Conservation (phyloP, 2,329 filamentous ascomycete genomes). For the Blumeria graminis region DNA sequence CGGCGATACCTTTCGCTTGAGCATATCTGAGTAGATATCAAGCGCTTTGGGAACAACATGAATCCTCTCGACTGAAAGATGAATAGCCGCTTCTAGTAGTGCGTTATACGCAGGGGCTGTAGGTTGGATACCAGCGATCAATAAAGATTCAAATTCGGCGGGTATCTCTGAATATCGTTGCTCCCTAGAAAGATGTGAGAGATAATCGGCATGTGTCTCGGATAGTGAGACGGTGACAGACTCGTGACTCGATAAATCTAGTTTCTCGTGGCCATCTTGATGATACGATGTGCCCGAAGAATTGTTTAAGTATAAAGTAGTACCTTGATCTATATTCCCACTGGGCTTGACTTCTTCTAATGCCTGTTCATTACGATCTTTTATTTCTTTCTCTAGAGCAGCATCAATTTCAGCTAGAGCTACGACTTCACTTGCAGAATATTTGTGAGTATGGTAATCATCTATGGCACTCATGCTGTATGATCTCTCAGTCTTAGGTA, state of each 20-base stretch:
- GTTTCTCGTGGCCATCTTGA: constrained; percentile 8
- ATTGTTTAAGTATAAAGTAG: constrained; percentile 4
- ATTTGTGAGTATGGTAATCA: constrained; percentile 8
- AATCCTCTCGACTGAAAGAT: constrained; percentile 53
- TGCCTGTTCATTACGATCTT: constrained; percentile 21
- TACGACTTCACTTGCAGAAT: constrained; percentile 24
- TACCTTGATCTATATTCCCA: constrained; percentile 13
- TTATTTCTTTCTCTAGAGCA: constrained; percentile 55
- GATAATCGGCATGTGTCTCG: constrained; percentile 50
- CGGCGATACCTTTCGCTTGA: constrained; percentile 57
- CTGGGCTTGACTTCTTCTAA: constrained; percentile 11
- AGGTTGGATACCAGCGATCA: constrained; percentile 59
- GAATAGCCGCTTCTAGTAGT: constrained; percentile 60
- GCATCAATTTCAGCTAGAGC: constrained; percentile 66
- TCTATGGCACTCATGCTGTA: constrained; percentile 11
- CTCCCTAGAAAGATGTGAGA: constrained; percentile 46
- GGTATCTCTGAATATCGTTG: constrained; percentile 72
- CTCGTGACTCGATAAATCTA: constrained; percentile 23
- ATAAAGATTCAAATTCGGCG: constrained; percentile 70
- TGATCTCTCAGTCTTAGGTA: constrained; percentile 3
- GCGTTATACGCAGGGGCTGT: constrained; percentile 80
- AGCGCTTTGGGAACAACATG: constrained; percentile 77
- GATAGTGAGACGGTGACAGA: constrained; percentile 35
- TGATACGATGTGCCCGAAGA: constrained; percentile 7
- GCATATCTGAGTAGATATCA: constrained; percentile 93